Base-by-base conservation (phyloP, 768 basidiomycete species). In the Piloderma croceum region DNA sequence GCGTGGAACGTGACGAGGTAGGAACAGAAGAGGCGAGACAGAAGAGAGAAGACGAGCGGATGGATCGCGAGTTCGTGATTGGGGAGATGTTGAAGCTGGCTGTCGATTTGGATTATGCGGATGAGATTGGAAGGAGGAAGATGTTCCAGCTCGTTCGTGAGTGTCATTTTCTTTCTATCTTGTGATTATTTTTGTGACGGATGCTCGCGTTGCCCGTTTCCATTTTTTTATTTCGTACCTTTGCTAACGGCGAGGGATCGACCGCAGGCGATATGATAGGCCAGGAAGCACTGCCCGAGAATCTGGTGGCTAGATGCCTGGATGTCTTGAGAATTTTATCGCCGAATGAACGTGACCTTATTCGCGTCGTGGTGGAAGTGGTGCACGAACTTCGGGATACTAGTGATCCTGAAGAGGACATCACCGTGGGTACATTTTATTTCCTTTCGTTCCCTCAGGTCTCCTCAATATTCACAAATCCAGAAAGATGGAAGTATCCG, bases 101-200 rank as follows among this genome's bases (percentile, higher is more conserved):
- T 0, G 71, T 84, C 3, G 76, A 83, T 45, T 67, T 91, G 20
- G 93, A 97, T 59, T 97, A 93, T 51, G 76, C 81, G 0, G 94
- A 98, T 62, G 91, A 96, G 60, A 87, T 85, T 44, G 93, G 94
- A 3, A 65, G 90, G 44, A 65, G 90, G 43, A 86, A 85, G 62
- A 91, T 92, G 83, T 87, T 86, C 52, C 71, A 77, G 36, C 79
- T 93, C 23, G 79, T 93, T 50, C 79, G 90, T 85, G 46, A 60
- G 86, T 79, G 13, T 7, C 22, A 13, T 31, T 27, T 44, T 41
- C 20, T 35, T 40, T 9, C 32, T 25, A 18, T 35, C 24, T 50
- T 12, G 27, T 34, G 4, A 34, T 24, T 34, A n/a, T 15, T 29
- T 9, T 29, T 9, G 10, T 29, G 27, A 29, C 27, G 15, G 27